Base-by-base conservation (phyloP, 176 grass and related monocot genomes). In the Urochloa ruziziensis region DNA sequence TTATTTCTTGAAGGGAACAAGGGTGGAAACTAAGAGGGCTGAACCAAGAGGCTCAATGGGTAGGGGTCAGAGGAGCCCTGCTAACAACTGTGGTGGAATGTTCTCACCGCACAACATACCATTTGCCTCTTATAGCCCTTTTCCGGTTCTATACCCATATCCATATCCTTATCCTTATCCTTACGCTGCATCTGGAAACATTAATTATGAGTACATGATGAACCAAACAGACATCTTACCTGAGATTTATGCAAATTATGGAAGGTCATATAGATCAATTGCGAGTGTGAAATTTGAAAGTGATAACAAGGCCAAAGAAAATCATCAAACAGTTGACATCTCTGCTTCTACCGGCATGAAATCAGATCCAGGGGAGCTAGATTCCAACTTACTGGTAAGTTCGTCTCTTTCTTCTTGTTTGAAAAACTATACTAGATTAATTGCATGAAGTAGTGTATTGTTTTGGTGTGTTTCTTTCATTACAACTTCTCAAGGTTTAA, bases 1-100 rank as follows among this genome's bases (percentile, higher is more conserved):
- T 29, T 87, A 94, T 67, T 46, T 89, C 23, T 70, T 97, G 40
- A 89, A 92, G 52, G 94, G 87, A 14, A 87, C 36, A 16, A 58
- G 36, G 2, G 82, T 89, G 12, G 87, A 94, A 75, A 71, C 80
- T 0, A 94, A 94, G 43, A 30, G 19, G 4, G 90, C 80, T 0
- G 42, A 90, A 47, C 91, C 91, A 27, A 92, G 78, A 19, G 18
- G 18, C 49, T 56, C 48, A 12, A 49, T 34, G 62, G 7, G 9
- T 17, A 21, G 33, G 29, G 19, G 30, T 37, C 40, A 32, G 18
- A 12, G 4, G 23, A 63, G 23, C 42, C 6, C 19, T 34, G 25
- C 15, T 36, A 79, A 44, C 1, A 18, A 17, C 10, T 81, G 32
- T 39, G 15, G 1, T 58, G 12, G 17, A 30, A 28, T 80, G 46